Evolutionary conservation across 192 early-diverging fungal species (phyloP), one percentile per base, ranked within the genome.

Genomic region (Backusella psychrophila): DNA sequence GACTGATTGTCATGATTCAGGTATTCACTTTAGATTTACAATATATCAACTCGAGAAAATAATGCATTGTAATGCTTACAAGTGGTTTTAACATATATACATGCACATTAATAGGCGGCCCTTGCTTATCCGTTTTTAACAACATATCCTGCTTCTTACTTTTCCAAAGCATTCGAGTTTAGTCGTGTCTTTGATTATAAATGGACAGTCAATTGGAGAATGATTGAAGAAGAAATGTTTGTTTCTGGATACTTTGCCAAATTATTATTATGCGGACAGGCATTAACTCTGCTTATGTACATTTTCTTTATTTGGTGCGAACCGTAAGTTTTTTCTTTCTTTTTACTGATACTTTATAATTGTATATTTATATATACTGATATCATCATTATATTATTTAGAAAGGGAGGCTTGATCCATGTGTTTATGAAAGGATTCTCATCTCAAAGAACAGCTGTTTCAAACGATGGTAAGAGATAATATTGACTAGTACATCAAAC

Each of bases 151-250:
- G 39, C 59, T 7, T 88, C 90, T 35, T 98, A 97, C 81, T 31
- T 97, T 15, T 71, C 76, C 2, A 80, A 90, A 6, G 91, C 97
- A 0, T 99, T 99, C 81, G 97, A 99, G 66, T 95, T 97, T 81
- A 81, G 82, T 0, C 88, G 97, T 19, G 88, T 89, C 46, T 99
- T 99, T 80, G 77, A 91, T 68, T 97, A 91, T 83, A 90, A 90
- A 33, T 98, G 96, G 96, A 98, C 97, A 0, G 96, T 97, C 12
- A 99, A 99, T 76, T 99, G 97, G 97, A 86, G 91, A 46, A 93
- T 98, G 74, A 52, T 97, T 6, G 85, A 88, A 52, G 88, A 91
- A 56, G 80, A 88, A 12, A 83, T 85, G 14, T 99, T 99, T 84
- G 49, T 86, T 29, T 91, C 88, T 76, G 31, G 23, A 4, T 46